Evolutionary conservation across 768 basidiomycete species (phyloP).

Genomic region (Russula lepida): DNA sequence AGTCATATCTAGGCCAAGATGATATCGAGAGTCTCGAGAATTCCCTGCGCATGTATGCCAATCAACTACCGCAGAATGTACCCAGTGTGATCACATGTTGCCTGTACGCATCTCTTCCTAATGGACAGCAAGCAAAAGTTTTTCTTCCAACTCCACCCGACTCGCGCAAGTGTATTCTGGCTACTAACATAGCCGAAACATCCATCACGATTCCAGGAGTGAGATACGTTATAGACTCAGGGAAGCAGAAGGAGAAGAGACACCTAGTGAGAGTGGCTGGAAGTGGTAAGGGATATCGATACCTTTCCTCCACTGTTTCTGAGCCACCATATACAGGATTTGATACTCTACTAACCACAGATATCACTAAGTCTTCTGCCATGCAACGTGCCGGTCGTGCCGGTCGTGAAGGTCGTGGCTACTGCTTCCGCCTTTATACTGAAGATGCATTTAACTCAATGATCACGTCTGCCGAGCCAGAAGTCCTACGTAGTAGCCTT

Average conservation of each 20-base stretch:
- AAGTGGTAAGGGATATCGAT: slow-evolving; percentile 39
- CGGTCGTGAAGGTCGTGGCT: slow-evolving; percentile 85
- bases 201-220: slow-evolving; percentile 96
- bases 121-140: slow-evolving; percentile 66
- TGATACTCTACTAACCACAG: slow-evolving; percentile 74
- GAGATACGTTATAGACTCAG: slow-evolving; percentile 92
- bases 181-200: slow-evolving; percentile 98
- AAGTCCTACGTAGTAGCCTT: slow-evolving; percentile 83
- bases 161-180: slow-evolving; percentile 84
- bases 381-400: slow-evolving; percentile 94
- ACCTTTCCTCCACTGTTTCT: neutral
- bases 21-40: slow-evolving; percentile 87
- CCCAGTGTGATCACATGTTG: slow-evolving; percentile 63
- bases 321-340: slow-evolving; percentile 49
- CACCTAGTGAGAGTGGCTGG: slow-evolving; percentile 64
- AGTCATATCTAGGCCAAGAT: slow-evolving; percentile 62
- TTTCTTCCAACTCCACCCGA: slow-evolving; percentile 59
- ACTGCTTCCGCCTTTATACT: slow-evolving; percentile 90
- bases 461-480: slow-evolving; percentile 65
- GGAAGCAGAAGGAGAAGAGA: slow-evolving; percentile 91
- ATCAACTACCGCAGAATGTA: slow-evolving; percentile 46
- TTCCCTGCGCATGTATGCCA: slow-evolving; percentile 60
- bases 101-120: slow-evolving; percentile 82
- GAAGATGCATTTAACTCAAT: slow-evolving; percentile 67
- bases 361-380: slow-evolving; percentile 85